phyloP scores from a whole-genome alignment of 768 basidiomycete genomes.

The Trametes elegans region DNA sequence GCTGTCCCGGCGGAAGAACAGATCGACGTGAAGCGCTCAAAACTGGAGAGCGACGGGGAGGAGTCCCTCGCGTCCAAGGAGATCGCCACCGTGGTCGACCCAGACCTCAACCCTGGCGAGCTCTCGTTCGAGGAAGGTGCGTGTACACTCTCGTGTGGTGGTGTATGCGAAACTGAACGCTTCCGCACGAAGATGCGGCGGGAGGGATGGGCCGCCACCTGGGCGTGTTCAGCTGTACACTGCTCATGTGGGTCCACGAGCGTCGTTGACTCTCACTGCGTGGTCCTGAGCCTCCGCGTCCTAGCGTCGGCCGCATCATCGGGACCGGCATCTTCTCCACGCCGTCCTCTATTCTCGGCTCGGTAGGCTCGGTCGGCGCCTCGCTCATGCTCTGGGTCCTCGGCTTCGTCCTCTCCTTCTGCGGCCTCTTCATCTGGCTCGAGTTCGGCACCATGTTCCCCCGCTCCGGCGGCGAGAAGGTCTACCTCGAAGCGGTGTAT shows the following conservation, averaged over 20 bases:
- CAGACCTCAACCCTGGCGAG: conserved; percentile 39
- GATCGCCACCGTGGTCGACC: conserved; percentile 10
- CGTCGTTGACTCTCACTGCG: too few species aligned
- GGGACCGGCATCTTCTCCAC: conserved; percentile 68
- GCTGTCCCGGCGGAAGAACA: background rate
- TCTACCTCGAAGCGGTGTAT: conserved; percentile 58
- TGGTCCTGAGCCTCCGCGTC: background rate
- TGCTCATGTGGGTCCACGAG: conserved; percentile 45
- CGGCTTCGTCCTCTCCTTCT: conserved; percentile 56
- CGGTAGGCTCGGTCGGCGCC: conserved; percentile 57
- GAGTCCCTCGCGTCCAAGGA: conserved; percentile 14
- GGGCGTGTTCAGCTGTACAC: conserved; percentile 54
- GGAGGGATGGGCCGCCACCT: conserved; percentile 60
- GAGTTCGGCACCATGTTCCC: conserved; percentile 66
- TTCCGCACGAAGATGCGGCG: conserved; percentile 40
- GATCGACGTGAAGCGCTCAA: conserved; percentile 11
- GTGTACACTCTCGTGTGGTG: background rate
- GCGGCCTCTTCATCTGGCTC: conserved; percentile 61
- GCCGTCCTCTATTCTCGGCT: conserved; percentile 54
- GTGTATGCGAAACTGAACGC: background rate
- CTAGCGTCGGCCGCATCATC: conserved; percentile 52
- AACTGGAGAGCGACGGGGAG: conserved; percentile 7
- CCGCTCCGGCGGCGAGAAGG: conserved; percentile 61
- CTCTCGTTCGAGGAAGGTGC: conserved; percentile 46
- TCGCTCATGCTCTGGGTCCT: conserved; percentile 65